Percentiles rank a stretch among this genome's conserved stretches.
Evolutionary conservation across 352 stramenopile genomes (phyloP).

Genomic region (Phytophthora hibernalis): DNA sequence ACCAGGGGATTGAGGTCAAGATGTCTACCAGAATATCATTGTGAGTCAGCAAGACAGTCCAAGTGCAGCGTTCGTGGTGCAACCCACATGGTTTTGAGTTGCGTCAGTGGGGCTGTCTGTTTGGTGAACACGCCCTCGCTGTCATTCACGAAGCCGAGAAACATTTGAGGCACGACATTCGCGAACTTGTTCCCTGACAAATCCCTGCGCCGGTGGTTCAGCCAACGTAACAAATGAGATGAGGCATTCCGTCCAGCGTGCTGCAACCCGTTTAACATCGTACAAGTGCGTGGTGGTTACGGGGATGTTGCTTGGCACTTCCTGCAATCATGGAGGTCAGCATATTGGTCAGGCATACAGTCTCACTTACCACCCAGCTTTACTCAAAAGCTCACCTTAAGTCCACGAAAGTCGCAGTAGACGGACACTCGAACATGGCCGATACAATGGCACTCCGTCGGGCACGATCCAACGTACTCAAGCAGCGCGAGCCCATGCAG

Average conservation of each 20-base stretch:
- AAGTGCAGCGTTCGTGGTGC: slow-evolving; percentile 2
- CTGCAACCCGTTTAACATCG: slow-evolving; percentile 25
- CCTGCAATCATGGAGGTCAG: slow-evolving; percentile 34
- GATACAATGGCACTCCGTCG: slow-evolving; percentile 69
- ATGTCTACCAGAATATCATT: slow-evolving; percentile 41
- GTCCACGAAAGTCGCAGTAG: slow-evolving; percentile 77
- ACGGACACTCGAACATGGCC: slow-evolving; percentile 69
- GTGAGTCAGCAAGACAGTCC: slow-evolving; percentile 7
- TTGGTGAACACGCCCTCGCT: slow-evolving; percentile 56
- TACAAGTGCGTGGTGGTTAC: slow-evolving; percentile 78
- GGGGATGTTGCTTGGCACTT: slow-evolving; percentile 67
- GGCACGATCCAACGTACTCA: slow-evolving; percentile 35
- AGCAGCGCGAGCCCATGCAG: slow-evolving; percentile 20
- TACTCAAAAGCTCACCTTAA: slow-evolving; percentile 50
- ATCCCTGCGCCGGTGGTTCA: slow-evolving; percentile 40
- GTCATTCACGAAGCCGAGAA: slow-evolving; percentile 65
- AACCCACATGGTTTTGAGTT: slow-evolving; percentile 78
- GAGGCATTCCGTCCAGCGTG: slow-evolving; percentile 8
- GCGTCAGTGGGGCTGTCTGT: slow-evolving; percentile 50
- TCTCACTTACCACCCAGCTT: background rate
- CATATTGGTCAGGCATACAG: background rate
- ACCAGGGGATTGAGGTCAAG: slow-evolving; percentile 77
- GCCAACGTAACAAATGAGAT: slow-evolving; percentile 20
- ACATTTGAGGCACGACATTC: slow-evolving; percentile 70
- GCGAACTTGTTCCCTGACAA: slow-evolving; percentile 78